phyloP scores from a whole-genome alignment of 306 rosid species.

The Dalbergia cochinchinensis region DNA sequence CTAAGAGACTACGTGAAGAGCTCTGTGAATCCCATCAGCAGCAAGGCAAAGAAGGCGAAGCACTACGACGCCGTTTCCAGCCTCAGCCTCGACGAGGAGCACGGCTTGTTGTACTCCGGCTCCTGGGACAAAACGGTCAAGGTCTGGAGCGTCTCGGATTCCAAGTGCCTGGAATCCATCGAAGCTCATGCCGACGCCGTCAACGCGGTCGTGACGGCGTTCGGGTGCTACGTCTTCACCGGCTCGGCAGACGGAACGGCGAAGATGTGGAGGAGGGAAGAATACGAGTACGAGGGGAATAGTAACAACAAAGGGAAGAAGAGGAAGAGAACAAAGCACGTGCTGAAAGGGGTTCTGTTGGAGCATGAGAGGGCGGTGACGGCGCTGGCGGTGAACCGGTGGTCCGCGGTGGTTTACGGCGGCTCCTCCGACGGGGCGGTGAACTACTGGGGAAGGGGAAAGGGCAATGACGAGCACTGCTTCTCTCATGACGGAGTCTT shows the following conservation, averaged over 20 bases:
- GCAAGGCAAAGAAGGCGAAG: conserved; percentile 55
- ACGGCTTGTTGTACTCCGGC: conserved; percentile 66
- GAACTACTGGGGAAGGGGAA: conserved; percentile 63
- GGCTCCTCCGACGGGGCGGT: conserved; percentile 75
- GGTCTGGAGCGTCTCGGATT: conserved; percentile 68
- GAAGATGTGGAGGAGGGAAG: conserved; percentile 69
- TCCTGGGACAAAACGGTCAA: conserved; percentile 79
- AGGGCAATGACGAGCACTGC: background rate
- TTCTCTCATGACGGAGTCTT: conserved; percentile 55
- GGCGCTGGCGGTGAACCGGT: conserved; percentile 59
- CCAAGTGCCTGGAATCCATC: conserved; percentile 68
- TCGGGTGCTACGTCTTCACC: conserved; percentile 56
- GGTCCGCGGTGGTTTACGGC: conserved; percentile 55
- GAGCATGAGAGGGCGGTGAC: conserved; percentile 73
- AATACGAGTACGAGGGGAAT: conserved; percentile 33
- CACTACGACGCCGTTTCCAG: conserved; percentile 76
- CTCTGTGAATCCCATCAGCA: conserved; percentile 61
- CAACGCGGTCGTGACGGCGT: conserved; percentile 62
- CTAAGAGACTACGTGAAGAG: conserved; percentile 58
- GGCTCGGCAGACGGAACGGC: conserved; percentile 82
- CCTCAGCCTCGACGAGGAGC: conserved; percentile 64
- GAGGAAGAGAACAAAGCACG: conserved; percentile 51
- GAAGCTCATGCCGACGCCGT: conserved; percentile 73
- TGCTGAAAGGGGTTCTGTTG: conserved; percentile 58
- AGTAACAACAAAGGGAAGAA: background rate